Evolutionary conservation across 306 rosid genomes (phyloP).

Genomic region (Acacia melanoxylon): DNA sequence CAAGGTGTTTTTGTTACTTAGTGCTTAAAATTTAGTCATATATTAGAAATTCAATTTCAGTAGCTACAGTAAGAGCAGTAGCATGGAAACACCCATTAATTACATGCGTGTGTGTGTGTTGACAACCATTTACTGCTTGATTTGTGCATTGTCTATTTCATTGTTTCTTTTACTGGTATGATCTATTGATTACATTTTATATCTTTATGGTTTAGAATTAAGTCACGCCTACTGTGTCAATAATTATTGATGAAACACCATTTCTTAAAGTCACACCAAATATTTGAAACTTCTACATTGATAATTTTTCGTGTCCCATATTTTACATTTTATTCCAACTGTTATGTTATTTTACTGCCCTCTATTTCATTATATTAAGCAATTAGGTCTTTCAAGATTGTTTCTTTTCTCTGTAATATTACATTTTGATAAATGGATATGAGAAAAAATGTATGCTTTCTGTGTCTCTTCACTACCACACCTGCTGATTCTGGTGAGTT

Average conservation of each 20-base stretch:
- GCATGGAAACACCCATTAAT: neutral
- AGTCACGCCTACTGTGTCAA: neutral
- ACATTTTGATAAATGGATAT: neutral
- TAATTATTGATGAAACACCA: neutral
- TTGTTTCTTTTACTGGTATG: neutral
- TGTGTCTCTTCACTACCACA: neutral
- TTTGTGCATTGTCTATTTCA: neutral
- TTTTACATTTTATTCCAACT: neutral
- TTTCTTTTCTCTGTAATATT: neutral
- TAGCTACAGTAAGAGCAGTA: neutral
- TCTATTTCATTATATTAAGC: neutral
- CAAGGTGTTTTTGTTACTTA: neutral
- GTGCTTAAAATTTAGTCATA: neutral
- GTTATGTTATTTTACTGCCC: neutral
- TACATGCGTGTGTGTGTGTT: neutral
- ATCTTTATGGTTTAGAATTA: neutral
- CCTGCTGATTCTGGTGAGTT: slow-evolving; percentile 2
- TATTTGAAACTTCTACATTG: neutral
- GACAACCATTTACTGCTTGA: neutral
- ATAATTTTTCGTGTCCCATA: neutral
- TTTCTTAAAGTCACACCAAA: neutral
- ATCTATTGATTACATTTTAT: neutral
- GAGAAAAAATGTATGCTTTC: neutral
- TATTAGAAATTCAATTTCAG: neutral
- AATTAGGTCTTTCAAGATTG: neutral